Base-by-base conservation (phyloP, 306 rosid genomes). In the Spatholobus suberectus region DNA sequence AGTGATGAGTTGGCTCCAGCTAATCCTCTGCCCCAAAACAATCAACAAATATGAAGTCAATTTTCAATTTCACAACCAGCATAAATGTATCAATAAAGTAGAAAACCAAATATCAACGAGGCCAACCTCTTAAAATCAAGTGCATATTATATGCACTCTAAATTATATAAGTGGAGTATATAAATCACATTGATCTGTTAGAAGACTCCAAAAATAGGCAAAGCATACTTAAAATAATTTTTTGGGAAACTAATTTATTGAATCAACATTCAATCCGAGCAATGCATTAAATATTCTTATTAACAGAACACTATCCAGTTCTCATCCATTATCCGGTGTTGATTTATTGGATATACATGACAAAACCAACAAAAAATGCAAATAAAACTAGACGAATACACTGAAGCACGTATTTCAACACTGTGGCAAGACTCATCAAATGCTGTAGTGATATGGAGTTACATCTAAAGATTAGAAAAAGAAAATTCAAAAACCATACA, bases 11-110 rank as follows among this genome's bases (percentile, higher is more conserved):
- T 75, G 88, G 49, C 47, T 76, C 77, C 75, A 35, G 79, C 75
- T 85, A 85, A 85, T 88, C 88, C 82, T 88, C 90, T 88, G 90
- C 38, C 43, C n/a, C 54, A 69, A 87, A 54, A 24, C 65, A 80
- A 68, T 37, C 24, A 78, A 80, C 62, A 68, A 68, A 13, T 43
- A 18, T 2, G 5, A 40, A 59, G 69, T 84, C 63, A 84, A 15
- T 55, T 74, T 44, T 70, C 63, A 74, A 34, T 51, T 21, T 51
- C 62, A 74, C 54, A 54, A 69, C 55, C 52, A 81, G 47, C 14
- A 59, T 55, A 44, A 26, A 55, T 62, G 62, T 18, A 79, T 49
- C 23, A n/a, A 44, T 43, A 37, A 80, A 20, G 83, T 35, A 37
- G 38, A 49, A 75, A 49, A 63, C 54, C 49, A 69, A 43, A 67